Evolutionary conservation across 345 rosid species (phyloP), one percentile per base, ranked within the genome.

Genomic region (Citrus sinensis): DNA sequence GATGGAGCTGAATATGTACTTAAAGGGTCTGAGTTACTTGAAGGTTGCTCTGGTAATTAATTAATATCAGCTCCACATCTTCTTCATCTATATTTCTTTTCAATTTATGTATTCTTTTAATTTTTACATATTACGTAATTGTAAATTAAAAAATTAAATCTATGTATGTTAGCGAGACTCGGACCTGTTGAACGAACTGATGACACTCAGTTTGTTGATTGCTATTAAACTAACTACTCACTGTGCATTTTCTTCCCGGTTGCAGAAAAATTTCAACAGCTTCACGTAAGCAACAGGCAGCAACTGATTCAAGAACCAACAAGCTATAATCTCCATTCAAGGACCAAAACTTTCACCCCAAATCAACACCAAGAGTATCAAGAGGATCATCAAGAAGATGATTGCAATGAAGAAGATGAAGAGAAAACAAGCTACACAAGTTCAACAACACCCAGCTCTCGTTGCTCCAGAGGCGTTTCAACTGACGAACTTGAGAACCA

Each of bases 381-480:
- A 68, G 84, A 77, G 9, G 71, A 40, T 54, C 70, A 77, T 16
- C 80, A 67, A 16, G 90, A 84, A 22, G 92, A 88, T 32, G 87
- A 86, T 6, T 35, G 16, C 17, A 66, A 59, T 7, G 89, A 83
- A 37, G 90, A 88, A n/a, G 98, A 94, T 65, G 94, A 89, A 85
- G 92, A 95, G 80, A 74, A 64, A 32, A 88, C 91, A 27, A 90
- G 90, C 83, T 89, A 86, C 79, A 90, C 98, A 16, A 88, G 92
- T 79, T 93, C 98, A 64, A 92, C 98, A 19, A 92, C 98, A 1
- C 93, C 98, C 0, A 93, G 85, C 29, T 95, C 98, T 80, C 95
- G 90, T 64, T 91, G 92, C 80, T 94, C 97, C 0, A 83, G 91
- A 64, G 97, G 98, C 0, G 89, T 93, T 14, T 90, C 94, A 7